These are phyloP conservation scores for Arachis stenosperma DNA, from an alignment of 306 rosid species.

Conservation along the genomic window DNA sequence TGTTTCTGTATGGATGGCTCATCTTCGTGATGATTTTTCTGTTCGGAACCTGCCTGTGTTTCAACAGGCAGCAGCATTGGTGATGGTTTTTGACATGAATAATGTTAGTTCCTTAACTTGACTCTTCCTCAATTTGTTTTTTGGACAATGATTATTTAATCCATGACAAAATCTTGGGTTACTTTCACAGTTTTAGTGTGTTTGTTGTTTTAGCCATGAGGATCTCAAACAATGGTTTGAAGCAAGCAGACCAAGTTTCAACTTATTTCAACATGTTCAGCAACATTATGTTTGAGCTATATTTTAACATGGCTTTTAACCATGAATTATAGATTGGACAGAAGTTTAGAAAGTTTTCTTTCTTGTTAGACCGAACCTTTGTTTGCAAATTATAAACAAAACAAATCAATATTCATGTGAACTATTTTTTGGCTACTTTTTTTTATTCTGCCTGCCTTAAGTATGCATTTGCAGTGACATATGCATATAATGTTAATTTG, in stretches of 20 bases:
- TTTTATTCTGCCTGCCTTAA: slow-evolving; percentile 5
- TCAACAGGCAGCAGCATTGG: slow-evolving; percentile 65
- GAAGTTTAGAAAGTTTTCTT: no score
- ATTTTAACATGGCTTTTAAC: no score
- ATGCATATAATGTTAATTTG: slow-evolving; percentile 3
- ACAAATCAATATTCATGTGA: neutral
- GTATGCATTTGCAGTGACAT: neutral
- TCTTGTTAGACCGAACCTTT: no score
- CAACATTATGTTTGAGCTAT: no score
- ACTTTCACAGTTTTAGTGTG: neutral
- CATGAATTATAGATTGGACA: no score
- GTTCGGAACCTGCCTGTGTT: slow-evolving; percentile 50
- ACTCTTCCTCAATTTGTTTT: slow-evolving; percentile 1
- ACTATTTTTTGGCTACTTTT: slow-evolving; percentile 4
- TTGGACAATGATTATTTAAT: slow-evolving; percentile 1
- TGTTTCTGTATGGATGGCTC: slow-evolving; percentile 76
- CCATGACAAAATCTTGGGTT: neutral
- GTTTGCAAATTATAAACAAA: no score
- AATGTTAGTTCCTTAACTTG: neutral
- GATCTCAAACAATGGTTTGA: no score
- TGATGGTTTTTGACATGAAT: slow-evolving; percentile 74
- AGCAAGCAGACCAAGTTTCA: no score
- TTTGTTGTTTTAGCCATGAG: no score
- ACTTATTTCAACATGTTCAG: no score
- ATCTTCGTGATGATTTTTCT: slow-evolving; percentile 65